phyloP scores from a whole-genome alignment of 495 filamentous ascomycete species.

The Aspergillus carlsbadensis region DNA sequence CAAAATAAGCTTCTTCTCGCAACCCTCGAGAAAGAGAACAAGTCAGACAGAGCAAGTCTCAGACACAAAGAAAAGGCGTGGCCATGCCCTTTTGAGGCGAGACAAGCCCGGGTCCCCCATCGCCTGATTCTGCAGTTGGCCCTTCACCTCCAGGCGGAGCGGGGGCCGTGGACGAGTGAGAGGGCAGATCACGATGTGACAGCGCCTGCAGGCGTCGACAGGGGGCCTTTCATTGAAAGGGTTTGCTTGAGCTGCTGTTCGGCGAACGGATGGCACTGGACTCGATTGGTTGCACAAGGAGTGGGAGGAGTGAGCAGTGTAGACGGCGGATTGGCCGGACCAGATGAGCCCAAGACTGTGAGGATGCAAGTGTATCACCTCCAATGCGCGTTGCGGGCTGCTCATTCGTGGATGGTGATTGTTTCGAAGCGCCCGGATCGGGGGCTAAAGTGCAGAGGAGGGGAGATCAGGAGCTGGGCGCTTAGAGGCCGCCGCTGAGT shows the following conservation, averaged over 20 bases:
- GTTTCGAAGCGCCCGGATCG: slow-evolving; percentile 22
- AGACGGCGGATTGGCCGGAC: neutral
- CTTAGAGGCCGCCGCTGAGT: slow-evolving; percentile 7
- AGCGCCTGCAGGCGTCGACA: slow-evolving; percentile 29
- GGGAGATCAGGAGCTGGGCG: slow-evolving; percentile 15
- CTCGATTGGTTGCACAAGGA: slow-evolving; percentile 9
- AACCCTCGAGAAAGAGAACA: slow-evolving; percentile 10
- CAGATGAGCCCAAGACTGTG: neutral
- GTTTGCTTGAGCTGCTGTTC: slow-evolving; percentile 2
- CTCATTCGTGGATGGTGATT: slow-evolving; percentile 16
- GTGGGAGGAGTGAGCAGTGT: slow-evolving; percentile 6
- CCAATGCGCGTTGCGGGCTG: neutral
- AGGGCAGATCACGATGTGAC: slow-evolving; percentile 37
- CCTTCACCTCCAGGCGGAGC: slow-evolving; percentile 12
- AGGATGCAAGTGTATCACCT: slow-evolving; percentile 26
- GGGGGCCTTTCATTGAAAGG: neutral
- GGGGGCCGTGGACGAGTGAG: slow-evolving; percentile 34
- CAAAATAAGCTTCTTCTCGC: slow-evolving; percentile 31
- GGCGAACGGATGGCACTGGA: neutral
- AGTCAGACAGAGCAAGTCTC: neutral
- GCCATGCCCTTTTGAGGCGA: slow-evolving; percentile 39
- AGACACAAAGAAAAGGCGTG: slow-evolving; percentile 28
- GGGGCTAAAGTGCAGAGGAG: slow-evolving; percentile 10
- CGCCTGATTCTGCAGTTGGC: slow-evolving; percentile 15
- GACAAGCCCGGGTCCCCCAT: slow-evolving; percentile 10